These are phyloP conservation scores for Melastoma candidum DNA, from an alignment of 441 rosid genomes.

Conservation along the genomic window DNA sequence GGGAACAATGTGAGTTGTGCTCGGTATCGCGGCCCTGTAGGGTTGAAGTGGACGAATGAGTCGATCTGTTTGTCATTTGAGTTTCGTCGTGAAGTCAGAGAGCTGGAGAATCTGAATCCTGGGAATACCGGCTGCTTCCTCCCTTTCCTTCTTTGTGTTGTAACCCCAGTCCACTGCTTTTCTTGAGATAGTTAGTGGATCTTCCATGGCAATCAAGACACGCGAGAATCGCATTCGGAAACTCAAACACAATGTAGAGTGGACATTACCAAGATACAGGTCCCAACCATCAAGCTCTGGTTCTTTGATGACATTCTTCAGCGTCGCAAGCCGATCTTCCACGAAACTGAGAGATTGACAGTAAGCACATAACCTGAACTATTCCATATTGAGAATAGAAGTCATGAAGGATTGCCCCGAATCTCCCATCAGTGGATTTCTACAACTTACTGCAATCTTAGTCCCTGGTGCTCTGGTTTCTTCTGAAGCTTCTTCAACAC, in stretches of 20 bases:
- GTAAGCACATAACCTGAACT: constrained; percentile 1
- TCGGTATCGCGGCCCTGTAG: too few relatives aligned
- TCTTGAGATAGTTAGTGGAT: constrained; percentile 12
- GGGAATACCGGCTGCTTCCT: constrained; percentile 59
- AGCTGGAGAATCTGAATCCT: constrained; percentile 76
- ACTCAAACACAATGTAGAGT: not conserved
- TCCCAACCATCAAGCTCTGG: constrained; percentile 82
- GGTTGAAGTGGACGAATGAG: too few relatives aligned
- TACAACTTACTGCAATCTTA: constrained; percentile 51
- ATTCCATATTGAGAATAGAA: not conserved
- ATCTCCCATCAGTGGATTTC: not conserved
- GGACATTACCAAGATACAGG: constrained; percentile 53
- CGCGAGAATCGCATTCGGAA: not conserved
- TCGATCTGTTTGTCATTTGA: constrained; percentile 31
- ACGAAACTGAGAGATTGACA: constrained; percentile 42
- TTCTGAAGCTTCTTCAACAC: constrained; percentile 74
- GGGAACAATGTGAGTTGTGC: too few relatives aligned
- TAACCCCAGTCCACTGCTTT: constrained; percentile 82
- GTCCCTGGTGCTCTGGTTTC: constrained; percentile 72
- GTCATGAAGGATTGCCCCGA: not conserved
- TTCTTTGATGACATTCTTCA: constrained; percentile 83
- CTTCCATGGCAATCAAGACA: not conserved
- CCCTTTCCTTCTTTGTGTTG: constrained; percentile 79
- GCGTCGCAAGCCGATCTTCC: constrained; percentile 85
- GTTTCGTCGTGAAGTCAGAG: constrained; percentile 69